These are phyloP conservation scores for Angophora floribunda DNA, from an alignment of 345 rosid genomes.

Conservation along the genomic window DNA sequence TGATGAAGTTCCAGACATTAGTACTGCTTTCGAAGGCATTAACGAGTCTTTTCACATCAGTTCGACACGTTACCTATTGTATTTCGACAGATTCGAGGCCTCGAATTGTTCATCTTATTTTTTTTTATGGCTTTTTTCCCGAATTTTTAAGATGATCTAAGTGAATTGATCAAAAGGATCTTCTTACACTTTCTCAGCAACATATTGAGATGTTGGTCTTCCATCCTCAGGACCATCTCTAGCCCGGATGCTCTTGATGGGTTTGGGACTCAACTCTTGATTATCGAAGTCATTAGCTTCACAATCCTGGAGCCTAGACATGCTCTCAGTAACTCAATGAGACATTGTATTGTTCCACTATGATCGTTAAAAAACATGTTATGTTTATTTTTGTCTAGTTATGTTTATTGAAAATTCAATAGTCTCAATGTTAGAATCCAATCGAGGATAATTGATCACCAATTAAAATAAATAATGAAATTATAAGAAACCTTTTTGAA, in stretches of 20 bases:
- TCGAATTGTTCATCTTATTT: too few species aligned
- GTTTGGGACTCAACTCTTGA: neutral
- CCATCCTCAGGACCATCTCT: neutral
- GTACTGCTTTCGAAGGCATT: neutral
- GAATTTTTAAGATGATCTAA: too few species aligned
- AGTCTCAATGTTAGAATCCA: too few species aligned
- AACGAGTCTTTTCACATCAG: neutral
- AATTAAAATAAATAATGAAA: neutral
- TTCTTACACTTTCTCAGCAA: too few species aligned
- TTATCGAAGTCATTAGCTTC: neutral
- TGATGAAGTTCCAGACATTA: neutral
- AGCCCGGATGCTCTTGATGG: neutral
- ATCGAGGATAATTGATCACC: neutral
- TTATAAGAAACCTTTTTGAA: neutral
- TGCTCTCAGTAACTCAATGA: accelerated
- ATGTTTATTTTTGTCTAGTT: neutral
- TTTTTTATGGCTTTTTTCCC: too few species aligned
- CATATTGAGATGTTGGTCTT: neutral
- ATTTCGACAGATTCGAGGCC: too few species aligned
- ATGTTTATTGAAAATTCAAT: neutral
- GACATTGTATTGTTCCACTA: neutral
- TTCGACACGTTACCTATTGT: too few species aligned
- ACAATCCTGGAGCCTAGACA: neutral
- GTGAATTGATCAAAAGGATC: too few species aligned
- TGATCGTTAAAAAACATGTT: neutral